phyloP scores from a whole-genome alignment of 768 basidiomycete species.

The Lactifluus echinatus region DNA sequence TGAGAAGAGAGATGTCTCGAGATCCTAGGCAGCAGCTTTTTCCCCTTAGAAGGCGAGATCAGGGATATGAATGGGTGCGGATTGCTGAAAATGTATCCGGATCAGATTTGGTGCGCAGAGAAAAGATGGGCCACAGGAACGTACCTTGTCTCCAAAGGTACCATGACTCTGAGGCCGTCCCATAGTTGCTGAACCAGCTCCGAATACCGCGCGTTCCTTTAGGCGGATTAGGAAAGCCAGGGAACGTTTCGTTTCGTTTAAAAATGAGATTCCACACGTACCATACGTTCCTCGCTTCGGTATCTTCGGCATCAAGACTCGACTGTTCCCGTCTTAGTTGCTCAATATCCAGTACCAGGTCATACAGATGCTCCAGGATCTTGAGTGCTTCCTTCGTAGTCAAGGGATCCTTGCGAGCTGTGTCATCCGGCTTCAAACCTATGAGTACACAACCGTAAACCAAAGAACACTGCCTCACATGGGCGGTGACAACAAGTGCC shows the following conservation, averaged over 20 bases:
- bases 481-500: slow-evolving; percentile 53
- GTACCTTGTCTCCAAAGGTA: slow-evolving; percentile 89
- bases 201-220: slow-evolving; percentile 52
- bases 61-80: slow-evolving; percentile 97
- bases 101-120: not conserved
- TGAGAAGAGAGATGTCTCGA: slow-evolving; percentile 73
- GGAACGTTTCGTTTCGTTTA: not conserved
- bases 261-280: not conserved
- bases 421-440: slow-evolving; percentile 43
- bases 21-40: slow-evolving; percentile 81
- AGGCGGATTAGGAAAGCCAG: not conserved
- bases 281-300: slow-evolving; percentile 37
- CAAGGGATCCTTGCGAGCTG: slow-evolving; percentile 64
- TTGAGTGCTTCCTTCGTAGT: slow-evolving; percentile 69
- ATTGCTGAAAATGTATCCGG: slow-evolving; percentile 38
- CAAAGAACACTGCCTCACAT: slow-evolving; percentile 31
- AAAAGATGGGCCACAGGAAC: slow-evolving; percentile 8
- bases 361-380: slow-evolving; percentile 79
- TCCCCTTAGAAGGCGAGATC: slow-evolving; percentile 82
- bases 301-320: slow-evolving; percentile 45
- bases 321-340: slow-evolving; percentile 78
- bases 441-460: not conserved
- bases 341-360: slow-evolving; percentile 74
- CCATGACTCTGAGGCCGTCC: slow-evolving; percentile 76
- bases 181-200: slow-evolving; percentile 63